Percentiles rank a stretch among this genome's conserved stretches.
Conservation (phyloP, 805 yeast species). For the Kodamaea hsintzibuensis region DNA sequence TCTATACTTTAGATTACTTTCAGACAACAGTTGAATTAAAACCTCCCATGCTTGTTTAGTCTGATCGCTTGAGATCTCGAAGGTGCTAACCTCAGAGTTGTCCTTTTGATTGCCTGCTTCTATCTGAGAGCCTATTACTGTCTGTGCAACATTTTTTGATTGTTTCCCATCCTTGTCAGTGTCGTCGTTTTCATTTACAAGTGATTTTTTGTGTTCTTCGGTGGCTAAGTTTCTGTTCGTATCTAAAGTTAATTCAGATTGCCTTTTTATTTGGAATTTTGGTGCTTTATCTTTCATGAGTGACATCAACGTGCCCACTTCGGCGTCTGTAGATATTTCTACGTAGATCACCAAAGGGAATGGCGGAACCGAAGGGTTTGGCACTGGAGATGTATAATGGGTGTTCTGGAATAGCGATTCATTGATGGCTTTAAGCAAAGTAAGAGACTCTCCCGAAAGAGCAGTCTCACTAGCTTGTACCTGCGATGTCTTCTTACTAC, state of each 20-base stretch:
- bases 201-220: neutral
- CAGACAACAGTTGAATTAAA: neutral
- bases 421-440: slow-evolving; percentile 3
- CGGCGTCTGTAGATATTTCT: neutral
- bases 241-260: neutral
- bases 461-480: neutral
- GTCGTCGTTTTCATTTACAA: neutral
- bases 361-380: slow-evolving; percentile 2
- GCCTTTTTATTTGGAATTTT: neutral
- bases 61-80: slow-evolving; percentile 1
- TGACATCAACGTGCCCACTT: neutral
- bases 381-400: neutral
- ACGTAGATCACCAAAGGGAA: slow-evolving; percentile 9
- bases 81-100: neutral
- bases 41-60: slow-evolving; percentile 3
- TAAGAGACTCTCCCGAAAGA: neutral
- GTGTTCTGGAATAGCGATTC: slow-evolving; percentile 10
- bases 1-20: slow-evolving; percentile 5
- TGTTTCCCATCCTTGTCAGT: neutral
- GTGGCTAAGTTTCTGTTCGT: too few species aligned
- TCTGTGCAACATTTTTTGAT: neutral
- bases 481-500: neutral
- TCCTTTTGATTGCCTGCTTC: neutral
- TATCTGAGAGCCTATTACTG: neutral
- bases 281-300: neutral